phyloP scores from a whole-genome alignment of 805 yeast species.

The Torulaspora indica region DNA sequence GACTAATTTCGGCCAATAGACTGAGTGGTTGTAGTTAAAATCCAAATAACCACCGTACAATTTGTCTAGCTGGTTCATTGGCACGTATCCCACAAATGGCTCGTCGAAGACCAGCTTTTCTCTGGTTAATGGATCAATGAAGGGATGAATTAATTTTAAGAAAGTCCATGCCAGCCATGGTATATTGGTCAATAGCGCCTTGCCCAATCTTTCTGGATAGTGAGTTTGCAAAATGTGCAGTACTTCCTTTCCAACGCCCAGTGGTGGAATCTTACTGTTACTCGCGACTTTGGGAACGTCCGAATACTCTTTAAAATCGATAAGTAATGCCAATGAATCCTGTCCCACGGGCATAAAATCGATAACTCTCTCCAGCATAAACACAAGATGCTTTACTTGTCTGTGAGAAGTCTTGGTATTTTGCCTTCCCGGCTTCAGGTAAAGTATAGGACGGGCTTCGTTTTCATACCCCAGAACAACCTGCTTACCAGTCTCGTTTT shows the following conservation, averaged over 20 bases:
- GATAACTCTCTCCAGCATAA: constrained; percentile 84
- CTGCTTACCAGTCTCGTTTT: constrained; percentile 90
- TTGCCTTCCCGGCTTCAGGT: constrained; percentile 91
- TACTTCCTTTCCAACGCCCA: constrained; percentile 85
- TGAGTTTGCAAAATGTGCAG: constrained; percentile 91
- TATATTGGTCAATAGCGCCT: constrained; percentile 84
- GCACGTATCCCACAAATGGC: constrained; percentile 80
- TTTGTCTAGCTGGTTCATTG: constrained; percentile 71
- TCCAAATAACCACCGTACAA: constrained; percentile 82
- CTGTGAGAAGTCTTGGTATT: constrained; percentile 85
- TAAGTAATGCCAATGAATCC: constrained; percentile 83
- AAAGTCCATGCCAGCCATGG: constrained; percentile 95
- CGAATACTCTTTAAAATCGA: constrained; percentile 79
- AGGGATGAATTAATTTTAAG: constrained; percentile 85
- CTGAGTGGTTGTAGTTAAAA: constrained; percentile 74
- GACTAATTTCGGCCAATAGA: constrained; percentile 71
- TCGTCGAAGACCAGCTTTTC: constrained; percentile 90
- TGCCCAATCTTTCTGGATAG: constrained; percentile 95
- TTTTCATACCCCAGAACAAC: constrained; percentile 87
- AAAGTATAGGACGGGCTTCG: constrained; percentile 85
- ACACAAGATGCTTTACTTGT: constrained; percentile 95
- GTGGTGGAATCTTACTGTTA: constrained; percentile 75
- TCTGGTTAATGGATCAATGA: constrained; percentile 91
- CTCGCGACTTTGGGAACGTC: constrained; percentile 51
- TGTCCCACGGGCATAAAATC: constrained; percentile 97